phyloP scores from a whole-genome alignment of 768 basidiomycete genomes.

The Naganishia randhawae region DNA sequence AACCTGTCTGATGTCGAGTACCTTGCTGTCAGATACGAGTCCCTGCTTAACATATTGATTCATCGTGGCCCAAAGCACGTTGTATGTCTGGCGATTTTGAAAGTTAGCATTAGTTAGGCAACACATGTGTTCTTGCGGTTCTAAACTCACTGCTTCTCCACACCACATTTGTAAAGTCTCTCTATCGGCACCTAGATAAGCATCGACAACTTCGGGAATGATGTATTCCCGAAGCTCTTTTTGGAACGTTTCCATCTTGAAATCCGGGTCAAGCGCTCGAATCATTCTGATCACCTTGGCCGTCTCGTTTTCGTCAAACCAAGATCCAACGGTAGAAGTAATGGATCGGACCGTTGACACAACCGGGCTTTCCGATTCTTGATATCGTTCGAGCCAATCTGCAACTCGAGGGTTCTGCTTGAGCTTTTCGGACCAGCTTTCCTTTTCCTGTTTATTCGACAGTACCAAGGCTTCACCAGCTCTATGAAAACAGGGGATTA shows the following conservation, averaged over 20 bases:
- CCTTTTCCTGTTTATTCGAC: slow-evolving; percentile 47
- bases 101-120: background rate
- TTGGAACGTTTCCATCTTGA: slow-evolving; percentile 80
- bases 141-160: slow-evolving; percentile 76
- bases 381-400: slow-evolving; percentile 58
- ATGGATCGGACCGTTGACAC: slow-evolving; percentile 75
- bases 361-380: slow-evolving; percentile 90
- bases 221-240: slow-evolving; percentile 93
- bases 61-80: slow-evolving; percentile 97
- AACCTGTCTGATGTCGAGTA: slow-evolving; percentile 94
- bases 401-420: slow-evolving; percentile 43
- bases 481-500: slow-evolving; percentile 51
- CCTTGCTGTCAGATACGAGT: slow-evolving; percentile 83
- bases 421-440: slow-evolving; percentile 37
- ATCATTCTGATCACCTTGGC: slow-evolving; percentile 88
- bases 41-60: slow-evolving; percentile 88
- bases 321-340: slow-evolving; percentile 77
- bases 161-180: slow-evolving; percentile 86
- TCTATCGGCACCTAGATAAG: slow-evolving; percentile 84
- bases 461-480: slow-evolving; percentile 81
- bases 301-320: slow-evolving; percentile 91
- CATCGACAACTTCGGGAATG: slow-evolving; percentile 94
- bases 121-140: background rate
- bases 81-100: slow-evolving; percentile 67
- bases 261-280: slow-evolving; percentile 80